These are phyloP conservation scores for Cryoendolithus antarcticus DNA, from an alignment of 2,329 filamentous ascomycete species.

Conservation along the genomic window DNA sequence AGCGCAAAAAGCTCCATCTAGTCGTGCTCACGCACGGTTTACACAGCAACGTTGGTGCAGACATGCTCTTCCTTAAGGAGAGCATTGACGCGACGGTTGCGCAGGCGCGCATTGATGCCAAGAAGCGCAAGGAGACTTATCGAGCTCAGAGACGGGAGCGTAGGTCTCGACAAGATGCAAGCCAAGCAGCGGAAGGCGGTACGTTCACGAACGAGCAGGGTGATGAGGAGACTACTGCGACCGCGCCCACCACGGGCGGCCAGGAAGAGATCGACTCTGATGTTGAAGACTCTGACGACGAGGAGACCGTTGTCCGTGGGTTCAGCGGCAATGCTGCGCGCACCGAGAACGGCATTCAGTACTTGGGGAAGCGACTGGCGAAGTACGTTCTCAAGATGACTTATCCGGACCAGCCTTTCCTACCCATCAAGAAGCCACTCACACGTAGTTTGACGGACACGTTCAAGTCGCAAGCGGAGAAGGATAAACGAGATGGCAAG, in stretches of 20 bases:
- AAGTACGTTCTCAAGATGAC: slow-evolving; percentile 83
- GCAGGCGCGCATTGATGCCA: slow-evolving; percentile 60
- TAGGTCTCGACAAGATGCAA: slow-evolving; percentile 11
- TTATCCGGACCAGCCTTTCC: slow-evolving; percentile 83
- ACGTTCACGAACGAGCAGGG: neutral
- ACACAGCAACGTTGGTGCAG: slow-evolving; percentile 88
- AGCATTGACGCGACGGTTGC: slow-evolving; percentile 78
- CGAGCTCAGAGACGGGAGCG: slow-evolving; percentile 21
- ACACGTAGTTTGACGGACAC: slow-evolving; percentile 36
- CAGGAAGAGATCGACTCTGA: slow-evolving; percentile 36
- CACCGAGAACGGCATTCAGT: slow-evolving; percentile 93
- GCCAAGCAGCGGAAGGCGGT: slow-evolving; percentile 3
- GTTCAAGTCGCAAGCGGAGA: slow-evolving; percentile 33
- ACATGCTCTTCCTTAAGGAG: slow-evolving; percentile 96
- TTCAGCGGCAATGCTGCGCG: slow-evolving; percentile 82
- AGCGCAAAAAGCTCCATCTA: slow-evolving; percentile 71
- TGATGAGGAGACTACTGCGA: slow-evolving; percentile 21
- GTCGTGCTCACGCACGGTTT: slow-evolving; percentile 88
- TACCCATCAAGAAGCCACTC: slow-evolving; percentile 51
- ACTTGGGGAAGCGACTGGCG: slow-evolving; percentile 84
- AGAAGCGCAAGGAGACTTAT: slow-evolving; percentile 38
- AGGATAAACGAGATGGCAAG: slow-evolving; percentile 34
- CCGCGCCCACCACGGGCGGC: slow-evolving; percentile 37
- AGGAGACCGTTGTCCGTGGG: slow-evolving; percentile 78
- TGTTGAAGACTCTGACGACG: slow-evolving; percentile 55